phyloP scores from a whole-genome alignment of 2,329 filamentous ascomycete genomes.

The Cercospora nicotianae region DNA sequence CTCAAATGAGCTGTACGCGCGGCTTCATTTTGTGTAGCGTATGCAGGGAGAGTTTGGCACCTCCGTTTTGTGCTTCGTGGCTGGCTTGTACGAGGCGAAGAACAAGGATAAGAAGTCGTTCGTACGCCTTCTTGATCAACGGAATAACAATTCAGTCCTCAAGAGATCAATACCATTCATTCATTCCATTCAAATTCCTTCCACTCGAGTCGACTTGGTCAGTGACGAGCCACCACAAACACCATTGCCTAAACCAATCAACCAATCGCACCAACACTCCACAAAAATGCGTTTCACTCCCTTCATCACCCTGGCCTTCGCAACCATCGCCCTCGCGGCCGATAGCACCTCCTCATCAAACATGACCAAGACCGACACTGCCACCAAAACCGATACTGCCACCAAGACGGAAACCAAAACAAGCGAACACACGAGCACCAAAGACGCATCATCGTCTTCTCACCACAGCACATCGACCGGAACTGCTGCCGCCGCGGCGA shows the following conservation, averaged over 20 bases:
- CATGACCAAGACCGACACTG: neutral
- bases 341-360: neutral
- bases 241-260: neutral
- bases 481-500: neutral
- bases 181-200: no score
- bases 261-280: neutral
- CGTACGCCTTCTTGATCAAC: neutral
- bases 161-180: neutral
- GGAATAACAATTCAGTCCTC: neutral
- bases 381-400: neutral
- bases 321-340: neutral
- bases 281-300: constrained; percentile 3
- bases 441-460: neutral
- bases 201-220: neutral
- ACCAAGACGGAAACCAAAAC: neutral
- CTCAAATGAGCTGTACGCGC: neutral
- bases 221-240: neutral
- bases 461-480: neutral
- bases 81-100: neutral
- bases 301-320: constrained; percentile 1
- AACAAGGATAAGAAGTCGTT: neutral
- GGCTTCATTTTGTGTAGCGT: neutral
- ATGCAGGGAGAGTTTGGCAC: neutral
- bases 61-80: neutral
- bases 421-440: neutral